Conservation (phyloP, 129 eudicot genomes). For the Arctium lappa region DNA sequence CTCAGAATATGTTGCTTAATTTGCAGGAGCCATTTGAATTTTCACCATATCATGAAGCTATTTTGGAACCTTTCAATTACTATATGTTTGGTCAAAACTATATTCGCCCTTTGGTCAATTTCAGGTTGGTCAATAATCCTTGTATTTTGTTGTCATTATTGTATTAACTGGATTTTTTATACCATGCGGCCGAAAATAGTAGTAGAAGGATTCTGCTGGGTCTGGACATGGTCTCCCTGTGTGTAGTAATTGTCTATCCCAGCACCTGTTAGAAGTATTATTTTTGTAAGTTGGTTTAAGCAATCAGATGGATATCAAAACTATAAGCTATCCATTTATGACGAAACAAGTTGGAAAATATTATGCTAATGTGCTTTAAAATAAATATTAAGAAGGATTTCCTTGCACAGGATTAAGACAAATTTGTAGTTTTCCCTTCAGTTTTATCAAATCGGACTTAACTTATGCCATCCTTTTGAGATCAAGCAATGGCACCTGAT, state of each 20-base stretch:
- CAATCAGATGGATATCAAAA: background rate
- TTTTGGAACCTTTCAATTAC: conserved; percentile 88
- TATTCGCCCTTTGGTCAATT: conserved; percentile 81
- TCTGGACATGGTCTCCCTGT: too few relatives aligned
- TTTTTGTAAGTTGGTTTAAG: background rate
- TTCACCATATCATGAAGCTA: conserved; percentile 85
- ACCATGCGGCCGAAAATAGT: background rate
- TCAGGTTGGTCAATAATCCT: conserved; percentile 50
- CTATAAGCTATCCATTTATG: background rate
- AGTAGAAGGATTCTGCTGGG: too few relatives aligned
- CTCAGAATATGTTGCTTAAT: conserved; percentile 8
- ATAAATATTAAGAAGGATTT: background rate
- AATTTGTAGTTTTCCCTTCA: background rate
- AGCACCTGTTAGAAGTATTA: background rate
- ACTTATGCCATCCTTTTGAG: background rate
- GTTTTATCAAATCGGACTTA: background rate
- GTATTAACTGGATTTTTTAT: background rate
- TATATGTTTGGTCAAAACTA: conserved; percentile 82
- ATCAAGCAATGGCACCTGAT: background rate
- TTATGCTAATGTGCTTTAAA: background rate
- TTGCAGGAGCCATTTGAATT: conserved; percentile 91
- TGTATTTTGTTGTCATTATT: background rate
- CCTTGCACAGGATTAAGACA: background rate
- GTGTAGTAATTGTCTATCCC: too few relatives aligned
- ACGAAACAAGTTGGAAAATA: too few relatives aligned